Percentiles rank a stretch among this genome's conserved stretches.
These are phyloP conservation scores for Eucalyptus cloeziana DNA, from an alignment of 345 rosid species.

Conservation along the genomic window DNA sequence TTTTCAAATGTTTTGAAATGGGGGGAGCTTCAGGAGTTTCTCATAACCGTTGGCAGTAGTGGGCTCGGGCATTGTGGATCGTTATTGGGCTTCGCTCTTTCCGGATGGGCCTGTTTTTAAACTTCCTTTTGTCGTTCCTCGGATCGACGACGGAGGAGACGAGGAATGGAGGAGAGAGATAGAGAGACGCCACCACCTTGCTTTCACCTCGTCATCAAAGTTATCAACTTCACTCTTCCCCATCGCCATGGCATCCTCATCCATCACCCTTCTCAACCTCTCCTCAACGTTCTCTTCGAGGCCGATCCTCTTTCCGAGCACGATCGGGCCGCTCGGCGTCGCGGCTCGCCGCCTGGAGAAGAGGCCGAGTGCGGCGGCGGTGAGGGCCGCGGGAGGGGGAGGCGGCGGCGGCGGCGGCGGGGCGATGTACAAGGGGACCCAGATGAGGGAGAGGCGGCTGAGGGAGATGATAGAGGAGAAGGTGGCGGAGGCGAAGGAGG, in stretches of 20 bases:
- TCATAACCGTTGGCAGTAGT: background rate
- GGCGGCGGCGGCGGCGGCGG: slow-evolving; percentile 7
- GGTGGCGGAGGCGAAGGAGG: slow-evolving; percentile 56
- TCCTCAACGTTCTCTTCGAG: background rate
- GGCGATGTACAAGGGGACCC: slow-evolving; percentile 56
- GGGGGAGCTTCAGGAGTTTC: background rate
- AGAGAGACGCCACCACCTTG: background rate
- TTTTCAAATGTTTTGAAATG: background rate
- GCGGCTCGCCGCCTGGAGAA: background rate
- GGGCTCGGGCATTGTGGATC: background rate
- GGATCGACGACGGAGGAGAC: background rate
- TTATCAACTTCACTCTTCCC: background rate
- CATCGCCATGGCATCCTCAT: background rate
- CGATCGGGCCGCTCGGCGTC: background rate
- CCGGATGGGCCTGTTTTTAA: background rate
- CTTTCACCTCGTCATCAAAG: background rate
- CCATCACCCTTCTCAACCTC: background rate
- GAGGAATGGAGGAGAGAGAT: background rate
- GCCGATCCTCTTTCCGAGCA: background rate
- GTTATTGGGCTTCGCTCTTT: background rate
- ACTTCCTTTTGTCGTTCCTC: background rate
- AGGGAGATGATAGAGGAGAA: slow-evolving; percentile 56
- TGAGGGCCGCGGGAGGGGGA: background rate
- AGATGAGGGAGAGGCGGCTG: slow-evolving; percentile 47
- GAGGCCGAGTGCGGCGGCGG: background rate